Percentiles rank a stretch among this genome's conserved stretches.
phyloP scores from a whole-genome alignment of 805 yeast species.

The Phaffomyces antillensis region DNA sequence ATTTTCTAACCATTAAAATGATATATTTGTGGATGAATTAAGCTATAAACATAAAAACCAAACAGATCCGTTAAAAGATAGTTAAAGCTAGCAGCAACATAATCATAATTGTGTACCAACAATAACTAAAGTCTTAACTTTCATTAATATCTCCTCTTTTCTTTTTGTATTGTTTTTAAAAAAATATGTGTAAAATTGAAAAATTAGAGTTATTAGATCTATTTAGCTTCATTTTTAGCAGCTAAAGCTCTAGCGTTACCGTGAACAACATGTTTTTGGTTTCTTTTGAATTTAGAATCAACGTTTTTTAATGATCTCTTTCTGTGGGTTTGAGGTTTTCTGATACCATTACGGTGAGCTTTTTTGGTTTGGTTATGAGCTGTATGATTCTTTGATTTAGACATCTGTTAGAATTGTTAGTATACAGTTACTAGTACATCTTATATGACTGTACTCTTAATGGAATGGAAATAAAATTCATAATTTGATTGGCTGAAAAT shows the following conservation, averaged over 20 bases:
- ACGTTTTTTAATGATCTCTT: conserved; percentile 98
- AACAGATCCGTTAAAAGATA: conserved; percentile 7
- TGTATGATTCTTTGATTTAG: conserved; percentile 99
- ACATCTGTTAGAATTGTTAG: conserved; percentile 52
- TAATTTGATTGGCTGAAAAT: too few species aligned
- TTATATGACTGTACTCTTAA: too few species aligned
- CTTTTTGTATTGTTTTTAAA: background rate
- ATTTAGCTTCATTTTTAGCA: conserved; percentile 51
- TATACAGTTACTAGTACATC: background rate
- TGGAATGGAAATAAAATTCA: background rate
- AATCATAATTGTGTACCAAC: background rate
- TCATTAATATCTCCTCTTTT: background rate
- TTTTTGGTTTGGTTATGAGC: conserved; percentile 99
- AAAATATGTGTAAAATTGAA: background rate
- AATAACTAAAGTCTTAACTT: background rate
- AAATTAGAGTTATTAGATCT: conserved; percentile 1
- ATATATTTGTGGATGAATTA: conserved; percentile 17
- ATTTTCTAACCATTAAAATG: conserved; percentile 17
- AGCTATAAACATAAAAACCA: conserved; percentile 1
- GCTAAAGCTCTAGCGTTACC: conserved; percentile 95
- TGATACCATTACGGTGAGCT: conserved; percentile 99
- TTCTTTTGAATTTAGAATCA: conserved; percentile 98
- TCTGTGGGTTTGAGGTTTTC: conserved; percentile 97
- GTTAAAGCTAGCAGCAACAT: conserved; percentile 3
- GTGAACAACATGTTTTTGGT: conserved; percentile 98